Evolutionary conservation across 345 rosid species (phyloP), one percentile per base, ranked within the genome.

Genomic region (Acer negundo): DNA sequence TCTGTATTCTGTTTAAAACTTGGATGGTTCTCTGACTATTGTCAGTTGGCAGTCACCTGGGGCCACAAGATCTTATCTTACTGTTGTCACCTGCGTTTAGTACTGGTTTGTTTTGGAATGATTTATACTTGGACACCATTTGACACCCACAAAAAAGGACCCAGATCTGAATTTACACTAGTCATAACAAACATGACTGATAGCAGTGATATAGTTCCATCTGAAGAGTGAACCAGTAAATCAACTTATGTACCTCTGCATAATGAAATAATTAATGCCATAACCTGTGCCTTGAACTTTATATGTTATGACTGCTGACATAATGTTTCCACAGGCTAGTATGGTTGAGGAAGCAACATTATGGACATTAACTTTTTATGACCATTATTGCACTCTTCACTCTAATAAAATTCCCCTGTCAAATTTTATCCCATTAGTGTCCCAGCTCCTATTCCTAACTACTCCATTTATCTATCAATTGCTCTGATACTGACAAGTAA

Each of bases 401-500:
- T 22, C 47, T 26, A 10, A 10, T 51, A 11, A 8, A 28, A 11
- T 51, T 23, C 35, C 28, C 31, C 62, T 19, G 26, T 65, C 15
- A 55, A 47, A 72, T 71, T 19, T 19, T 26, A 6, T 46, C 38
- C 56, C 59, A 58, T 70, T 56, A 69, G 63, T 23, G 63, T 47
- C 28, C 59, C 31, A 31, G 17, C 23, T 22, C 63, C n/a, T 35
- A 51, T 35, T 55, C 72, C 35, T 66, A 65, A 66, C 53, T 20
- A 35, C 72, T 75, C 35, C 65, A 75, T 38, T 72, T 35, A 49
- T 31, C 64, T 38, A 3, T 53, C 56, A 22, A 35, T 53, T 20
- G 35, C 9, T 53, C 22, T 75, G 63, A 15, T 51, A 51, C 51
- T 35, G 53, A 69, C 62, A 69, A 69, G 76, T 35, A 64, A 76